A percentile compares a stretch with the other conserved stretches of the same genome.
These are phyloP conservation scores for Irpex sp. DNA, from an alignment of 1,284 basidiomycete genomes.

Conservation along the genomic window DNA sequence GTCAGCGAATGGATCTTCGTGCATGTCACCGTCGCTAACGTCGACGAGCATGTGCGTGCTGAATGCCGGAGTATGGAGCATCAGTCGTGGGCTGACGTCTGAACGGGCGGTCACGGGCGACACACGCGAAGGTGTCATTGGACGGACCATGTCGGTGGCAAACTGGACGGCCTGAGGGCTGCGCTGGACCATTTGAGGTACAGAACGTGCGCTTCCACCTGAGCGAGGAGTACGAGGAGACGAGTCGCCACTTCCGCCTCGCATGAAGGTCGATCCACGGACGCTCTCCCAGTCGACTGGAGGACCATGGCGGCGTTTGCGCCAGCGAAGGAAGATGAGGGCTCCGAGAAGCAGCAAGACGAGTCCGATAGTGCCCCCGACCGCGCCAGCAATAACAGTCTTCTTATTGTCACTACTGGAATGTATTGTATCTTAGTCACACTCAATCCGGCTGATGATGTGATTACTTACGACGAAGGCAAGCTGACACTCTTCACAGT, in stretches of 20 bases:
- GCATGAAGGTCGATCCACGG: slow-evolving; percentile 12
- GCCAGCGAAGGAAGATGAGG: slow-evolving; percentile 16
- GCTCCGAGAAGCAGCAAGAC: slow-evolving; percentile 15
- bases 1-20: slow-evolving; percentile 21
- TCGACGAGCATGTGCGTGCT: neutral
- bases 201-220: neutral
- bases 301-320: slow-evolving; percentile 14
- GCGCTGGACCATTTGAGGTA: neutral
- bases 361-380: slow-evolving; percentile 16
- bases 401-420: neutral
- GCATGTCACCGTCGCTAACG: neutral
- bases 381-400: slow-evolving; percentile 13
- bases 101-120: slow-evolving; percentile 1
- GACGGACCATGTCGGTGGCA: neutral
- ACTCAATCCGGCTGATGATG: neutral
- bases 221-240: neutral
- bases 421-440: neutral
- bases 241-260: neutral
- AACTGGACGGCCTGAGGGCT: neutral
- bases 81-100: slow-evolving; percentile 12
- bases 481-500: neutral
- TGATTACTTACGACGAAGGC: neutral
- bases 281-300: slow-evolving; percentile 10
- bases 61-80: slow-evolving; percentile 4
- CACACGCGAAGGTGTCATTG: neutral